Percentiles rank a stretch among this genome's conserved stretches.
phyloP scores from a whole-genome alignment of 306 rosid genomes.

The Senna tora region DNA sequence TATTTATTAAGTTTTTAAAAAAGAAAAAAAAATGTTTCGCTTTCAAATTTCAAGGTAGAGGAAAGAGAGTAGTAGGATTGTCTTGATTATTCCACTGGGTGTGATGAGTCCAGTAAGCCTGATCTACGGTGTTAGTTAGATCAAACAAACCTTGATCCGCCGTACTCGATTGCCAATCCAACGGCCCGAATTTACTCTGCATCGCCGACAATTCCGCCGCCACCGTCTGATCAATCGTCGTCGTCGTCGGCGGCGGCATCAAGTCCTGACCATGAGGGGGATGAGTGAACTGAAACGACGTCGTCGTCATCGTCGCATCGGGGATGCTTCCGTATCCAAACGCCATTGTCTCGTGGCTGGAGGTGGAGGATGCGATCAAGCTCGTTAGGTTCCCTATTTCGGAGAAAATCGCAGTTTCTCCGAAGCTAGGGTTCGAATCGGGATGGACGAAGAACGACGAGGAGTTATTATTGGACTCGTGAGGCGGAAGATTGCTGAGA shows the following conservation, averaged over 20 bases:
- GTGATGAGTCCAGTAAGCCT: slow-evolving; percentile 75
- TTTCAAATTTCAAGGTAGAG: slow-evolving; percentile 61
- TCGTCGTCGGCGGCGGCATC: slow-evolving; percentile 4
- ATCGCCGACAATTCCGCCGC: slow-evolving; percentile 47
- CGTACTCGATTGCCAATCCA: slow-evolving; percentile 72
- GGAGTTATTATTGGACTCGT: no score
- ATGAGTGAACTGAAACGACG: slow-evolving; percentile 51
- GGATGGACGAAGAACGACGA: slow-evolving; percentile 34
- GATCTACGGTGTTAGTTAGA: slow-evolving; percentile 81
- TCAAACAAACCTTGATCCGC: slow-evolving; percentile 81
- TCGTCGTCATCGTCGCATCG: no score
- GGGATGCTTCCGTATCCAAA: slow-evolving; percentile 38
- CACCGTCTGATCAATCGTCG: slow-evolving; percentile 49
- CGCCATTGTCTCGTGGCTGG: slow-evolving; percentile 44
- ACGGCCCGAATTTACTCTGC: slow-evolving; percentile 52
- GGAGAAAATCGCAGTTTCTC: slow-evolving; percentile 53
- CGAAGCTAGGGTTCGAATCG: slow-evolving; percentile 32
- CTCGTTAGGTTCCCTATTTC: slow-evolving; percentile 65
- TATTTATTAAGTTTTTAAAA: slow-evolving; percentile 20
- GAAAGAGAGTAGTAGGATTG: slow-evolving; percentile 58
- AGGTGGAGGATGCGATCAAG: slow-evolving; percentile 55
- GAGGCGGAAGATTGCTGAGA: no score
- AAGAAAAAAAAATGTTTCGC: no score
- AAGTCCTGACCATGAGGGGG: slow-evolving; percentile 37
- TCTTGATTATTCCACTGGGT: slow-evolving; percentile 82